Evolutionary conservation across 768 basidiomycete species (phyloP), one percentile per base, ranked within the genome.

Genomic region (Boletus reticuloceps): DNA sequence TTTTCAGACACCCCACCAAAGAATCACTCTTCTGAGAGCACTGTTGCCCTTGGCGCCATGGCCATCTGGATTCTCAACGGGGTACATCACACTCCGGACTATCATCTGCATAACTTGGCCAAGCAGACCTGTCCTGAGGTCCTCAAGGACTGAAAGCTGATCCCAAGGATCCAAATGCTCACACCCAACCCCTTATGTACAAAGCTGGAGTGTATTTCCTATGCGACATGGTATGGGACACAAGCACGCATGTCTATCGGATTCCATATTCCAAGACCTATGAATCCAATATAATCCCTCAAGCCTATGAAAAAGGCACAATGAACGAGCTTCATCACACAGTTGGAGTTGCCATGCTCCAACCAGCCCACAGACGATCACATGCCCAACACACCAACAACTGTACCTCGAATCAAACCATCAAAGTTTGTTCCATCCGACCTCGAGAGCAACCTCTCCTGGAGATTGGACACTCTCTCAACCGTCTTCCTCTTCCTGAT

Each of bases 31-130:
- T 40, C 32, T 1, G 53, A 55, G 32, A 52, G 32, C 32, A 2
- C 31, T 4, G 39, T 59, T 2, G 54, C 51, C 6, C 43, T 59
- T 5, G 50, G 37, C 9, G 58, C 51, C 2, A 49, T 56, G 6
- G 10, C 3, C 3, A 50, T 59, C 1, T 59, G 58, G 58, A 56
- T 59, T 6, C 6, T 59, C 0, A 55, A 59, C 10, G 54, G 50
- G 0, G 20, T 20, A 0, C 43, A 59, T 7, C n/a, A 37, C 5
- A 58, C 41, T 2, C 54, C 54, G 6, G 37, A 11, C 11, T 19
- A 39, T 16, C 17, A 6, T 3, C 11, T 36, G 2, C 13, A 3
- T 6, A 8, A 6, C 0, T 10, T 58, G 3, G 54, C 54, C 3
- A 14, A 34, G 25, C 9, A 49, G 27, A 42, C 54, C 1, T 48